Conservation (phyloP, 1,284 basidiomycete species). For the Moesziomyces parantarcticus region DNA sequence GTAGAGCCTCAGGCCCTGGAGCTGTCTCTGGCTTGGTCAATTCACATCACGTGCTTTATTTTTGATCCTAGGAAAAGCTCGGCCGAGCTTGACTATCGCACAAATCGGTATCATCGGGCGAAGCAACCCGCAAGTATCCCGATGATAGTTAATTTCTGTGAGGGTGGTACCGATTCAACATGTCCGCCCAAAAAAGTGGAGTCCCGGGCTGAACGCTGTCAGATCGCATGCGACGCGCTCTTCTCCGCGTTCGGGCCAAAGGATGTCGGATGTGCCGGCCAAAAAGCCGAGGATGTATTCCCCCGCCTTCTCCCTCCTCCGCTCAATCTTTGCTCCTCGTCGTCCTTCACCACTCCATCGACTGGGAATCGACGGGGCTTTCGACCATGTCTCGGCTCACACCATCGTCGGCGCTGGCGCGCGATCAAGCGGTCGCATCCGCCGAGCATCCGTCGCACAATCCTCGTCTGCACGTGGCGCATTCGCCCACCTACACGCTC, state of each 20-base stretch:
- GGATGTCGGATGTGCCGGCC: conserved; percentile 19
- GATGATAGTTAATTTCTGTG: too few relatives aligned
- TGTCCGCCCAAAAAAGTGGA: neutral
- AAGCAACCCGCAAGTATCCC: too few relatives aligned
- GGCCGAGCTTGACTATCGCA: conserved; percentile 1
- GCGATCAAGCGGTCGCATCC: conserved; percentile 32
- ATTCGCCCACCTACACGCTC: conserved; percentile 24
- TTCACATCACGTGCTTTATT: neutral
- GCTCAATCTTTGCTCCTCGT: neutral
- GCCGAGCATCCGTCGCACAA: conserved; percentile 42
- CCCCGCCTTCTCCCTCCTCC: neutral
- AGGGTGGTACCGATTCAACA: neutral
- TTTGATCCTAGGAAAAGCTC: neutral
- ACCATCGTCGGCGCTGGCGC: conserved; percentile 20
- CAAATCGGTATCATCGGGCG: neutral
- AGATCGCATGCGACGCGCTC: too few relatives aligned
- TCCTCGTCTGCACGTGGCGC: conserved; percentile 4
- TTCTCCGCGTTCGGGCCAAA: neutral
- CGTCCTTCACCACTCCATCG: neutral
- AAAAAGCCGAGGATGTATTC: conserved; percentile 17
- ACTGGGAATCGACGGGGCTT: neutral
- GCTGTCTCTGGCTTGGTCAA: too few relatives aligned
- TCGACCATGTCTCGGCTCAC: conserved; percentile 7
- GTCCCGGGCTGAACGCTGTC: conserved; percentile 5
- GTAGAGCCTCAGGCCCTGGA: too few relatives aligned